Base-by-base conservation (phyloP, 495 filamentous ascomycete genomes). In the Penicillium nucicola region DNA sequence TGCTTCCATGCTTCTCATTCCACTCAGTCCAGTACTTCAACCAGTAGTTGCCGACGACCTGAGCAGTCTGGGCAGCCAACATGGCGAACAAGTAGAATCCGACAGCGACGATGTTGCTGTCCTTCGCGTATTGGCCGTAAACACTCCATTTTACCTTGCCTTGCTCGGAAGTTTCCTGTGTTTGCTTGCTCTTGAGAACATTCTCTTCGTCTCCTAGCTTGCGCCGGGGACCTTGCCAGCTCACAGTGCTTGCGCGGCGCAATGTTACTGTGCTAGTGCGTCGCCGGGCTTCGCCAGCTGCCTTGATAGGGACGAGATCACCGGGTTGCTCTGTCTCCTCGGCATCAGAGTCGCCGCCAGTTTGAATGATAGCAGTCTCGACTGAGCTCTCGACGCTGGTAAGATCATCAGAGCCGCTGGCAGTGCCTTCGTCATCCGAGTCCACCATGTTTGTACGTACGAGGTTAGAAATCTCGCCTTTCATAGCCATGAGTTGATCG, bases 111-210 rank as follows among this genome's bases (percentile, higher is more conserved):
- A 97, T 67, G 61, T 97, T 97, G 74, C 88, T 96, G 14, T 89
- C 89, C 69, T 92, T 96, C 30, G 92, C 92, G 61, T 97, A 97
- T 68, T 92, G 89, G 28, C 67, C 69, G 51, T 95, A 95, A 2
- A 95, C 89, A 57, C 84, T 80, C 90, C 95, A 97, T 67, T 96
- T 97, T 49, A 99, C 95, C 64, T 97, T 96, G 39, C 95, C 95
- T 66, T 97, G 90, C 64, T 97, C 88, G 0, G 81, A 81, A 44
- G 83, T 82, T 66, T 99, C 95, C 64, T 95, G 91, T 13, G 78
- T 82, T 67, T 96, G 90, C 58, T 83, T 89, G 49, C 85, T 89
- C 74, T 88, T 96, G 52, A 81, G 62, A 12, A 75, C 71, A 34
- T 83, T 87, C 59, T 96, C 93, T 62, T 96, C 88, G 64, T 98